These are phyloP conservation scores for Russula lepida DNA, from an alignment of 768 basidiomycete species.

Conservation along the genomic window DNA sequence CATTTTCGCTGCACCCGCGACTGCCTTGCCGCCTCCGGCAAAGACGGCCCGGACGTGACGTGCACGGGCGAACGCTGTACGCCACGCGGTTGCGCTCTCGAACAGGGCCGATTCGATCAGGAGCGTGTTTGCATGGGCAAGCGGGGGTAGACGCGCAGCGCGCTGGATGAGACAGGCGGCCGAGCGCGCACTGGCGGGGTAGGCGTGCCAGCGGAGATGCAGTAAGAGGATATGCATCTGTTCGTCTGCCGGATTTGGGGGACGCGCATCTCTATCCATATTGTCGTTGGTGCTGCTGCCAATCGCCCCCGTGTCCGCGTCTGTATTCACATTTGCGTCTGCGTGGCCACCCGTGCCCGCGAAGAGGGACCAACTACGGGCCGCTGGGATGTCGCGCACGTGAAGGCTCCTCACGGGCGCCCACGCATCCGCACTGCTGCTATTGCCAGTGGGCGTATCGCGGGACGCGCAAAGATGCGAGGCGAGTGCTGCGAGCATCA, in stretches of 20 bases:
- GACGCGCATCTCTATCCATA: not conserved
- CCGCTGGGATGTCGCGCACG: slow-evolving; percentile 14
- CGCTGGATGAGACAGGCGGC: slow-evolving; percentile 9
- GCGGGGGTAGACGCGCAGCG: slow-evolving; percentile 10
- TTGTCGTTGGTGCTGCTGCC: not conserved
- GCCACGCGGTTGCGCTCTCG: slow-evolving; percentile 1
- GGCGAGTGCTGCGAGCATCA: slow-evolving; percentile 16
- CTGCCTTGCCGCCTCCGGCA: slow-evolving; percentile 2
- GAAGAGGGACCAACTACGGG: slow-evolving; percentile 15
- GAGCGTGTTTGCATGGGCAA: slow-evolving; percentile 1
- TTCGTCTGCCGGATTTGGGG: slow-evolving; percentile 11
- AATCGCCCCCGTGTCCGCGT: not conserved
- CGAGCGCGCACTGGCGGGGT: slow-evolving; percentile 2
- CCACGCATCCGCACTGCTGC: not conserved
- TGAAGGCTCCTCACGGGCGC: slow-evolving; percentile 5
- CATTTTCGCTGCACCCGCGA: slow-evolving; percentile 3
- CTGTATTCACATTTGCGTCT: not conserved
- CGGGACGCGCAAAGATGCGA: slow-evolving; percentile 10
- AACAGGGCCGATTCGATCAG: slow-evolving; percentile 11
- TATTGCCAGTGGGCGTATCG: not conserved
- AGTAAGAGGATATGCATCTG: slow-evolving; percentile 12
- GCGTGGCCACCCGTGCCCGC: slow-evolving; percentile 3
- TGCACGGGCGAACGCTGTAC: not conserved
- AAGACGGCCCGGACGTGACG: slow-evolving; percentile 3
- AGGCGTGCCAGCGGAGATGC: slow-evolving; percentile 13